Percentiles rank a stretch among this genome's conserved stretches.
Evolutionary conservation across 2,329 filamentous ascomycete species (phyloP).

Genomic region (Ophiocordyceps camponoti-floridani): DNA sequence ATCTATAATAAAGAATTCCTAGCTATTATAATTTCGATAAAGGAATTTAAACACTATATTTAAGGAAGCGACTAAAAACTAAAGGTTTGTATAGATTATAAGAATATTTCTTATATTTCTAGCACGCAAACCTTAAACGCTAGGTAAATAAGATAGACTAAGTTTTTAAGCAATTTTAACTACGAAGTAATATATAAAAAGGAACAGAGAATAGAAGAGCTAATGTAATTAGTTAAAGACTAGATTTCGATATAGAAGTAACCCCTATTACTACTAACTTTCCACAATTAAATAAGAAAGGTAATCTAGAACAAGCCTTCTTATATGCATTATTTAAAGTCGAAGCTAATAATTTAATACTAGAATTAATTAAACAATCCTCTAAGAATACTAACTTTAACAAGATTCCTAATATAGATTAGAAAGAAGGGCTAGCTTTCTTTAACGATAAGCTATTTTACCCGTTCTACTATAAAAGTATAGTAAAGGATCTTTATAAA

Average conservation of each 20-base stretch:
- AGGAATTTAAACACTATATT: too few species aligned
- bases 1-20: too few species aligned
- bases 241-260: background rate
- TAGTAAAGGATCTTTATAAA: too few species aligned
- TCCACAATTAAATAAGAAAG: background rate
- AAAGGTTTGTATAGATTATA: background rate
- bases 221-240: background rate
- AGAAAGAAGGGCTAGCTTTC: too few species aligned
- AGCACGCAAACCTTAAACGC: background rate
- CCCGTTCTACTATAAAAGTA: too few species aligned
- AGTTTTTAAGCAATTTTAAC: background rate
- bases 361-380: too few species aligned
- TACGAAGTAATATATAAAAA: background rate
- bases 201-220: background rate
- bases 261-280: background rate
- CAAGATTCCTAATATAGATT: too few species aligned
- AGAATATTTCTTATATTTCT: background rate
- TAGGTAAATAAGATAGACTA: background rate
- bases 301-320: background rate
- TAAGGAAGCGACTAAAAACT: background rate
- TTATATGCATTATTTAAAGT: background rate
- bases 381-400: too few species aligned
- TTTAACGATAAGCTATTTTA: too few species aligned
- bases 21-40: conserved; percentile 9
- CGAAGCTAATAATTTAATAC: background rate